Base-by-base conservation (phyloP, 306 rosid genomes). In the Dicorynia guianensis region DNA sequence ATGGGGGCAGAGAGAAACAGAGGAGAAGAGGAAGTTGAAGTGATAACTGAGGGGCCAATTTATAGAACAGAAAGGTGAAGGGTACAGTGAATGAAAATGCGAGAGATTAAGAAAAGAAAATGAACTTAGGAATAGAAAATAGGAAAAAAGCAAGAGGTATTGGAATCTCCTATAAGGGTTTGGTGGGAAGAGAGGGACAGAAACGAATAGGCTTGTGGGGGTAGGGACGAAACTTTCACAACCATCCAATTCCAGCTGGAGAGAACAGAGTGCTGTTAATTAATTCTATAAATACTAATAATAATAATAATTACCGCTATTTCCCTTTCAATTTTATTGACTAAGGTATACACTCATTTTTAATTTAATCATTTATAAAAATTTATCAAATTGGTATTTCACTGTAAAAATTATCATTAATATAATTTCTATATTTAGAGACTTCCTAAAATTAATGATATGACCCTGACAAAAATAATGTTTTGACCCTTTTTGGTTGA, bases 161-260 rank as follows among this genome's bases (percentile, higher is more conserved):
- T 14, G 83, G 87, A 86, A 79, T 81, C 86, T 76, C 77, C 77
- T 40, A 49, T 56, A 20, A 58, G 18, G 19, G 69, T 81, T 73
- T 59, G 77, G 80, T 75, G 75, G 59, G 79, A 40, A 33, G 36
- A 25, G 4, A 54, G 34, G 38, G 44, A 48, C 53, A 30, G 74
- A 34, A 0, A 47, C 10, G 81, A 76, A 50, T 33, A 44, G 60
- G 75, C 72, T 68, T 56, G 85, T 54, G 80, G 59, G 59, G 74
- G 70, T 57, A 70, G 71, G 66, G 73, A 76, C 50, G 35, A 71
- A 63, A 75, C 76, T 63, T 79, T 54, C 67, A 62, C 63, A 70
- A 73, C 62, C 35, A 55, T 82, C 85, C 79, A 80, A 71, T 80
- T 78, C 75, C 84, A 85, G 82, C 89, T 76, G 77, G 84, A 25